Percentiles rank a stretch among this genome's conserved stretches.
These are phyloP conservation scores for Dothideomycetes sp. DNA, from an alignment of 2,329 filamentous ascomycete genomes.

Conservation along the genomic window DNA sequence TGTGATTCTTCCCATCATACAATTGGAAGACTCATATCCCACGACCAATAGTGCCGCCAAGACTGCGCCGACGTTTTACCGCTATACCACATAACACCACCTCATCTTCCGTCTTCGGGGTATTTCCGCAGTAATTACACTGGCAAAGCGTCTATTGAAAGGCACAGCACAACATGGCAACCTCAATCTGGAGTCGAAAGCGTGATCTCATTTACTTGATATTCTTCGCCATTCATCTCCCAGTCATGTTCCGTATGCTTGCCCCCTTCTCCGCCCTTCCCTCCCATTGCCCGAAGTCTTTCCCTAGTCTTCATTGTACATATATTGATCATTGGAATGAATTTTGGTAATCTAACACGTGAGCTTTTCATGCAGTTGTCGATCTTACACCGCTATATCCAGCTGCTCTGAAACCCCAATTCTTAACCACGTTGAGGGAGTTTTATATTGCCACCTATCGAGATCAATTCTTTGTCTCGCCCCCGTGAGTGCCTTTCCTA, in stretches of 20 bases:
- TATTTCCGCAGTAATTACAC: too few species aligned
- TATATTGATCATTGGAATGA: background rate
- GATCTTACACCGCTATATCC: slow-evolving; percentile 53
- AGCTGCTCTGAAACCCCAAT: slow-evolving; percentile 32
- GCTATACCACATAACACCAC: too few species aligned
- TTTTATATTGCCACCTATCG: slow-evolving; percentile 52
- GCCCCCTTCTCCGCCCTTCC: too few species aligned
- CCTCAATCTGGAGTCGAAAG: slow-evolving; percentile 26
- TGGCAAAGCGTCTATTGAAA: too few species aligned
- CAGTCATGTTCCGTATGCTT: slow-evolving; percentile 47
- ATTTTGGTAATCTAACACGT: too few species aligned
- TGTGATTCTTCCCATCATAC: too few species aligned
- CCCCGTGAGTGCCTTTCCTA: slow-evolving; percentile 29
- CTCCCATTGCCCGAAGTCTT: too few species aligned
- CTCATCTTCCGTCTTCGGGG: too few species aligned
- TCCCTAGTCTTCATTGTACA: background rate
- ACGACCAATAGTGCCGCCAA: too few species aligned
- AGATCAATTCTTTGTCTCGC: slow-evolving; percentile 51
- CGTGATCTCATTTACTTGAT: slow-evolving; percentile 39
- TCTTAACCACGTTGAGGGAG: slow-evolving; percentile 39
- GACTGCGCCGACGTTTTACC: too few species aligned
- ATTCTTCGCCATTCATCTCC: slow-evolving; percentile 53
- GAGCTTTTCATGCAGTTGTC: slow-evolving; percentile 35
- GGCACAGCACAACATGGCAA: slow-evolving; percentile 18
- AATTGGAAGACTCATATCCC: too few species aligned